phyloP scores from a whole-genome alignment of 306 rosid genomes.

The Morella rubra region DNA sequence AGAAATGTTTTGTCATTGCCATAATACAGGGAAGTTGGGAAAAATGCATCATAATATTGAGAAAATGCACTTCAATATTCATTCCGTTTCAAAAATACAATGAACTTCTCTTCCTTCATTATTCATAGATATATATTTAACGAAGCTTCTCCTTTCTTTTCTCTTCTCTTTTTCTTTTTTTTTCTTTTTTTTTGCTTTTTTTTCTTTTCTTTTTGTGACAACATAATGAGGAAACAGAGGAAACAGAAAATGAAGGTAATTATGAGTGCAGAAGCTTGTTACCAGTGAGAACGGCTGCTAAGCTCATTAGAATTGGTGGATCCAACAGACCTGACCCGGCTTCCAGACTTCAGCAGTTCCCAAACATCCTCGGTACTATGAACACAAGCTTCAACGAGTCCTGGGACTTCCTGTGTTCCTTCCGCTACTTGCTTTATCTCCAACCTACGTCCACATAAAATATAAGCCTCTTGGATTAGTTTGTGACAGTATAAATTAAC shows the following conservation, averaged over 20 bases:
- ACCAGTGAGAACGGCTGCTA: conserved; percentile 99
- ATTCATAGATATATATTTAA: too few relatives aligned
- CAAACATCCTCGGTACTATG: conserved; percentile 69
- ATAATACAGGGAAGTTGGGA: neutral
- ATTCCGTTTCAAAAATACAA: neutral
- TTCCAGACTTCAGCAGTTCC: conserved; percentile 83
- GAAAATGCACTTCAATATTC: neutral
- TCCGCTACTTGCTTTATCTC: conserved; percentile 95
- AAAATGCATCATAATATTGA: too few relatives aligned
- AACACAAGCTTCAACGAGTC: conserved; percentile 79
- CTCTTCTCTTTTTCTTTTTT: too few relatives aligned
- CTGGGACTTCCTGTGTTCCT: conserved; percentile 96
- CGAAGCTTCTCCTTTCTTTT: too few relatives aligned
- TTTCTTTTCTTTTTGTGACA: neutral
- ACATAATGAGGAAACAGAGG: neutral
- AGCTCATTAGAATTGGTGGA: conserved; percentile 91
- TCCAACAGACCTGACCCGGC: conserved; percentile 84
- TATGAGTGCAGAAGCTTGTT: conserved; percentile 9
- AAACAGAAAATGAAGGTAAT: conserved; percentile 7
- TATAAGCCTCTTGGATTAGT: neutral
- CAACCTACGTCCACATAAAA: conserved; percentile 50
- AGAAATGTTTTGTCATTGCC: conserved; percentile 27
- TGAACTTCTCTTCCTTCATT: neutral
- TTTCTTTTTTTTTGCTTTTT: neutral
- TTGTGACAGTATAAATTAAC: too few relatives aligned